Percentiles rank a stretch among this genome's conserved stretches.
These are phyloP conservation scores for Aspergillus sclerotialis DNA, from an alignment of 2,329 filamentous ascomycete species.

Conservation along the genomic window DNA sequence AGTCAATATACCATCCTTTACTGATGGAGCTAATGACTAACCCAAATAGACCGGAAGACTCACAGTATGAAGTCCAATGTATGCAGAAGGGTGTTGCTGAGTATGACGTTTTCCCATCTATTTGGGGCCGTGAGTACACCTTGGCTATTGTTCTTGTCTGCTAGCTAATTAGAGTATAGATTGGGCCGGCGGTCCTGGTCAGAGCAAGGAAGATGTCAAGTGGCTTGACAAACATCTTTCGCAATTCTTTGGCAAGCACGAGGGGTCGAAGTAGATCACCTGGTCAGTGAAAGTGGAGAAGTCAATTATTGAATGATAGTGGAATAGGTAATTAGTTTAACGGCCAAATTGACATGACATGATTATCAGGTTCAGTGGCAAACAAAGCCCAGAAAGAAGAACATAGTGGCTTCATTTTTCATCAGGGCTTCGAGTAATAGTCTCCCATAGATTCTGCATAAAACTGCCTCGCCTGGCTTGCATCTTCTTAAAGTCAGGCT, in stretches of 20 bases:
- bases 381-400: neutral
- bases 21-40: constrained; percentile 1
- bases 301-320: neutral
- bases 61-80: constrained; percentile 61
- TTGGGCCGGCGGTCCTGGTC: constrained; percentile 62
- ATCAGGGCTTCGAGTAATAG: neutral
- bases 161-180: constrained; percentile 24
- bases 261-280: no score
- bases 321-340: neutral
- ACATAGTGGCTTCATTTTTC: neutral
- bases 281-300: neutral
- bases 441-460: neutral
- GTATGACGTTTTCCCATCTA: constrained; percentile 49
- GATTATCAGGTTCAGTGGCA: neutral
- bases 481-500: neutral
- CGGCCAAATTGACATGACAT: neutral
- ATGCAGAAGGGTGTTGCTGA: constrained; percentile 55
- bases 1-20: constrained; percentile 17
- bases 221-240: constrained; percentile 62
- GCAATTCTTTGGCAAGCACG: constrained; percentile 40
- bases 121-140: constrained; percentile 54
- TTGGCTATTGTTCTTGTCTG: neutral
- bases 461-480: neutral
- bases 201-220: constrained; percentile 62
- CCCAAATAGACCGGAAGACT: constrained; percentile 60